A percentile compares a stretch with the other conserved stretches of the same genome.
Conservation (phyloP, 768 basidiomycete genomes). For the Pulveroboletus sp. region DNA sequence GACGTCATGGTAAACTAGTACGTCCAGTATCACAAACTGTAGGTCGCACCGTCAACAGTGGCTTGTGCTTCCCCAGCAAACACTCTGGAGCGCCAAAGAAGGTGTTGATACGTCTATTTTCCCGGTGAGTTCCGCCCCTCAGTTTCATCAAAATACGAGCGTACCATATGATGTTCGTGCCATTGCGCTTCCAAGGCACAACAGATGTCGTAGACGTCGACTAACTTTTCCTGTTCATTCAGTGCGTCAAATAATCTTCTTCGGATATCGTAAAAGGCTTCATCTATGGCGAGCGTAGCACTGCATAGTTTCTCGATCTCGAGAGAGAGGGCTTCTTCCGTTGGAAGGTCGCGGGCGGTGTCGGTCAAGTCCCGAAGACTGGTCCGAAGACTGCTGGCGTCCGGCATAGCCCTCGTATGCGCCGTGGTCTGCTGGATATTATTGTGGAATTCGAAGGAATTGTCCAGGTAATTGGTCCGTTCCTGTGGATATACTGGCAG, state of each 20-base stretch:
- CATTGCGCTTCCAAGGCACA: constrained; percentile 10
- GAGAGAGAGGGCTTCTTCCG: constrained; percentile 10
- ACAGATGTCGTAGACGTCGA: constrained; percentile 12
- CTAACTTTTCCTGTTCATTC: constrained; percentile 6
- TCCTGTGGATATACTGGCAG: constrained; percentile 1
- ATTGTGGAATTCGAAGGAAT: neutral
- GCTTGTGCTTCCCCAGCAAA: constrained; percentile 19
- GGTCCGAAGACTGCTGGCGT: neutral
- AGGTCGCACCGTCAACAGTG: constrained; percentile 13
- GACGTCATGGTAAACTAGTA: neutral
- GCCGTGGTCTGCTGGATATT: neutral
- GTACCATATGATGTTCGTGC: constrained; percentile 14
- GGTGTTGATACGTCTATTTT: constrained; percentile 11
- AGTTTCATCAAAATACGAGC: neutral
- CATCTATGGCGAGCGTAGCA: constrained; percentile 17
- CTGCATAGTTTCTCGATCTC: constrained; percentile 17
- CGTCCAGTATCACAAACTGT: neutral
- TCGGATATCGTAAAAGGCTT: constrained; percentile 14
- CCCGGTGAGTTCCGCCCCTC: neutral
- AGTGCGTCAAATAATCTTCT: constrained; percentile 6
- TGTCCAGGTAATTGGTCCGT: neutral
- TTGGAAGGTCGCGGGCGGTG: constrained; percentile 3
- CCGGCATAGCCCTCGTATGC: neutral
- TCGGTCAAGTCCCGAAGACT: neutral
- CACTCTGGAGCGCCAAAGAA: constrained; percentile 20